Percentiles rank a stretch among this genome's conserved stretches.
Conservation (phyloP, 2,329 filamentous ascomycete genomes). For the Fusarium pseudoanthophilum region DNA sequence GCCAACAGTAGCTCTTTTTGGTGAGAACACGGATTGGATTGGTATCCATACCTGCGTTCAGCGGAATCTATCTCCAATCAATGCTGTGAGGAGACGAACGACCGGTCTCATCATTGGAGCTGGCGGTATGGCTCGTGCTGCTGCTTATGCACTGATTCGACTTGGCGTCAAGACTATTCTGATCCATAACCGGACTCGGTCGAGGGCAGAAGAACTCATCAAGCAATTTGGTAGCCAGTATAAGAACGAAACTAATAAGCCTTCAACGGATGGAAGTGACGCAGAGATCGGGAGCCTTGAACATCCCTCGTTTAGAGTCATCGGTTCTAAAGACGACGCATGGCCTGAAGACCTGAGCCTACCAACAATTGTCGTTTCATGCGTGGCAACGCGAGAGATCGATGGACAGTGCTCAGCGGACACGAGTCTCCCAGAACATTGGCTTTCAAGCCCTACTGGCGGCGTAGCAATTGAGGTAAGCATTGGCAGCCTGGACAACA, state of each 20-base stretch:
- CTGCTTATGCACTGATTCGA: neutral
- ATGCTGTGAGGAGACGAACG: slow-evolving; percentile 2
- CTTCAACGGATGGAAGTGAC: fast-evolving
- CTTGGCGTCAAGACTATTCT: neutral
- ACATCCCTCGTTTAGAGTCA: neutral
- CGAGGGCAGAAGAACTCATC: neutral
- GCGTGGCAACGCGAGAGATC: neutral
- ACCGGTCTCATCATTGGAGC: slow-evolving; percentile 3
- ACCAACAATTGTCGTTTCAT: neutral
- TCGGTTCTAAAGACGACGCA: fast-evolving
- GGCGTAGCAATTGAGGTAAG: slow-evolving; percentile 11
- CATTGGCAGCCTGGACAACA: neutral
- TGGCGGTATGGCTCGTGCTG: slow-evolving; percentile 14
- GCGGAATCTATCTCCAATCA: slow-evolving; percentile 2
- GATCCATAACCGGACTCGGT: neutral
- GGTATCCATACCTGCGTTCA: slow-evolving; percentile 7
- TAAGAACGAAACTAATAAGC: fast-evolving
- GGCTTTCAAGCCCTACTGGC: slow-evolving; percentile 3
- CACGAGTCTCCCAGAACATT: neutral
- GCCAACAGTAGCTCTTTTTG: neutral
- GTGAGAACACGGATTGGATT: slow-evolving; percentile 7
- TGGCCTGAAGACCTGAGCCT: neutral
- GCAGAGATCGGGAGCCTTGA: neutral
- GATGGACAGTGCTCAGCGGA: neutral
- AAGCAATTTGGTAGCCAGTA: neutral